A percentile compares a stretch with the other conserved stretches of the same genome.
Evolutionary conservation across 192 early-diverging fungal genomes (phyloP).

Genomic region (Coemansia sp.): DNA sequence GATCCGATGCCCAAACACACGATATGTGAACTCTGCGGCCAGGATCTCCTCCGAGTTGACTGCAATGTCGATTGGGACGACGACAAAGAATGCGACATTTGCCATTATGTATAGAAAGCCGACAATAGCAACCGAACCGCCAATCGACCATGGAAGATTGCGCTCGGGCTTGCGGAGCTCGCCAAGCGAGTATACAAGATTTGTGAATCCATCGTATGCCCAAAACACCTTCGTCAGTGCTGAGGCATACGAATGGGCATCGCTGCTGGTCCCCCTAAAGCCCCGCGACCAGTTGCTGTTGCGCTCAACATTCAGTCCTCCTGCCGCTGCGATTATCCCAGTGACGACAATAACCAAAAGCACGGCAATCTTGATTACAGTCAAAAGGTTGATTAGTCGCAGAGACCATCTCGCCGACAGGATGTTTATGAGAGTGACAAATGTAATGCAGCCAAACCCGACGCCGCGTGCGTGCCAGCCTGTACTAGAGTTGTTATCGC

Average conservation of each 20-base stretch:
- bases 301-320: constrained; percentile 43
- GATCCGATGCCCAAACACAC: constrained; percentile 57
- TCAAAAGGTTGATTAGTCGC: constrained; percentile 71
- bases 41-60: constrained; percentile 63
- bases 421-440: constrained; percentile 67
- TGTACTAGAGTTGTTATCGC: neutral
- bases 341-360: constrained; percentile 66
- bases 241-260: constrained; percentile 48
- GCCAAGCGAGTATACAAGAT: constrained; percentile 77
- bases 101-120: constrained; percentile 75
- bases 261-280: constrained; percentile 61
- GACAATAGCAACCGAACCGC: constrained; percentile 70
- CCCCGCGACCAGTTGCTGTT: constrained; percentile 60
- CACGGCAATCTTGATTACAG: constrained; percentile 69
- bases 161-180: constrained; percentile 82
- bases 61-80: constrained; percentile 68
- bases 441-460: constrained; percentile 60
- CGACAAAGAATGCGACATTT: constrained; percentile 81
- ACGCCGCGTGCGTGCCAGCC: constrained; percentile 59
- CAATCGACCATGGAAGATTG: constrained; percentile 78
- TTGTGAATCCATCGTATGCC: constrained; percentile 69
- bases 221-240: constrained; percentile 60
- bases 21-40: constrained; percentile 60
- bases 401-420: constrained; percentile 65
- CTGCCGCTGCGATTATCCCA: constrained; percentile 66